These are phyloP conservation scores for Prillingera fragicola DNA, from an alignment of 1,284 basidiomycete species.

Conservation along the genomic window DNA sequence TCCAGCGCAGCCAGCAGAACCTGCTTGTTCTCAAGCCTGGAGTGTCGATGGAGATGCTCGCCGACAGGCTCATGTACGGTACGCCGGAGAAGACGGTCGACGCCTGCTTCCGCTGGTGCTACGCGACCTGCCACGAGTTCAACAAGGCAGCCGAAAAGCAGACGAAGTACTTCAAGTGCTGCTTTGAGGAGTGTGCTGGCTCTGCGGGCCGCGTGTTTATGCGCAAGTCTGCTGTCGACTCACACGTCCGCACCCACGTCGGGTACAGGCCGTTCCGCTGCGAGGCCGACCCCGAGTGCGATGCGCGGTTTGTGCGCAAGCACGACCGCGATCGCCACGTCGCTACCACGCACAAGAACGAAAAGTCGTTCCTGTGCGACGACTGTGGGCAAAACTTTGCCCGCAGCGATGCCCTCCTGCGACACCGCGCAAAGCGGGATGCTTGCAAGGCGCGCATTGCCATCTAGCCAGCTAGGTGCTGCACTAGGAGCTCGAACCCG, in stretches of 20 bases:
- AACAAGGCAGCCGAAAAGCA: slow-evolving; percentile 18
- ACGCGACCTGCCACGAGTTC: slow-evolving; percentile 15
- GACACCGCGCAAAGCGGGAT: slow-evolving; percentile 20
- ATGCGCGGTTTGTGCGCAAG: slow-evolving; percentile 18
- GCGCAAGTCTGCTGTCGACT: slow-evolving; percentile 20
- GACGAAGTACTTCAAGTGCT: slow-evolving; percentile 21
- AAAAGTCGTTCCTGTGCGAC: slow-evolving; percentile 16
- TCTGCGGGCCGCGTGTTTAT: slow-evolving; percentile 11
- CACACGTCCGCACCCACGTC: slow-evolving; percentile 18
- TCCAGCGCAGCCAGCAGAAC: too few relatives aligned
- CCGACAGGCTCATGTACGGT: slow-evolving; percentile 19
- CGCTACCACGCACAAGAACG: slow-evolving; percentile 17
- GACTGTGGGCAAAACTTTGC: slow-evolving; percentile 21
- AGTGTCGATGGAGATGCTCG: slow-evolving; percentile 12
- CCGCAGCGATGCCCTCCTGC: slow-evolving; percentile 18
- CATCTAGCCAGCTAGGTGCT: too few relatives aligned
- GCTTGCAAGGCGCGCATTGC: slow-evolving; percentile 18
- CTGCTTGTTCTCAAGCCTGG: too few relatives aligned
- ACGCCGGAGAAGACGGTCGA: slow-evolving; percentile 14
- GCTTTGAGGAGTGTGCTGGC: slow-evolving; percentile 17
- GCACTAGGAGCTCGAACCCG: too few relatives aligned
- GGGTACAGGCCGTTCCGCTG: slow-evolving; percentile 19
- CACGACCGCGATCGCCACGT: slow-evolving; percentile 21
- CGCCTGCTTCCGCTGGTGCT: slow-evolving; percentile 20
- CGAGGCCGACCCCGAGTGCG: slow-evolving; percentile 16